Percentiles rank a stretch among this genome's conserved stretches.
Conservation (phyloP, 2,329 filamentous ascomycete genomes). For the Fusarium sp. region DNA sequence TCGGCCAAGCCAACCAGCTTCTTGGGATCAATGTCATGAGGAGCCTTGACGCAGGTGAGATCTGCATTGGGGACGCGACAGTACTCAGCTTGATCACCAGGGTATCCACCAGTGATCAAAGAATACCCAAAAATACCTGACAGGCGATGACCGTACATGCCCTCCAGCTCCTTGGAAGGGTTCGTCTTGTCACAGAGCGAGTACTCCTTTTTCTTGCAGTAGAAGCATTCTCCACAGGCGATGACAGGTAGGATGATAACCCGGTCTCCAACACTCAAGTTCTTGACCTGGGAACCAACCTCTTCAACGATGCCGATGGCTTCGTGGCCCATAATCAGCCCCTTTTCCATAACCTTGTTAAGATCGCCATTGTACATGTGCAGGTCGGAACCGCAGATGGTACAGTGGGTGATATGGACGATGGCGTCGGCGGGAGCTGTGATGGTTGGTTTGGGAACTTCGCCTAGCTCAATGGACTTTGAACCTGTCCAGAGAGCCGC, state of each 20-base stretch:
- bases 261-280: not conserved
- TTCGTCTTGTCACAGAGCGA: not conserved
- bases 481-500: not conserved
- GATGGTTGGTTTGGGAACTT: not conserved
- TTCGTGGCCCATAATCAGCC: constrained; percentile 8
- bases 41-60: constrained; percentile 8
- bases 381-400: constrained; percentile 1
- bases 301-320: constrained; percentile 11
- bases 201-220: not conserved
- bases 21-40: not conserved
- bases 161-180: not conserved
- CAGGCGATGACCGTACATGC: not conserved
- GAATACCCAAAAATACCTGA: constrained; percentile 7
- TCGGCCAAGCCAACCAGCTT: not conserved
- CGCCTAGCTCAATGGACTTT: constrained; percentile 1
- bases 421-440: constrained; percentile 3
- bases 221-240: constrained; percentile 1
- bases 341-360: constrained; percentile 11
- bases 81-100: constrained; percentile 1
- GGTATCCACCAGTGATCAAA: constrained; percentile 1
- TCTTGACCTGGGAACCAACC: not conserved
- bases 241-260: constrained; percentile 2
- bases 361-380: constrained; percentile 11
- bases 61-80: constrained; percentile 1
- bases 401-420: constrained; percentile 10